phyloP scores from a whole-genome alignment of 495 filamentous ascomycete genomes.

The Eremomyces bilateralis region DNA sequence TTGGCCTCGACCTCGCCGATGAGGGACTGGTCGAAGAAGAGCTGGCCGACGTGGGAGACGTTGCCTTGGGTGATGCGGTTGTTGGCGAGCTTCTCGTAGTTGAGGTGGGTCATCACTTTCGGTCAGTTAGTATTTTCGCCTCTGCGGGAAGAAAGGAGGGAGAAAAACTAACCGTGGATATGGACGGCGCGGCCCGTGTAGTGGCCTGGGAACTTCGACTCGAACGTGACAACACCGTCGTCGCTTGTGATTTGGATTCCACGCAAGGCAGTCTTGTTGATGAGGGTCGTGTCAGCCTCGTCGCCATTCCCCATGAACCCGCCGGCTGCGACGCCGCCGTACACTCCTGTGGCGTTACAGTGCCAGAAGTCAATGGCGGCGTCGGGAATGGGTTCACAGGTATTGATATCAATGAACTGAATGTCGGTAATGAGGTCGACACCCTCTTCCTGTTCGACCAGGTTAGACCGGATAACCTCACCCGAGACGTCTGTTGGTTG shows the following conservation, averaged over 20 bases:
- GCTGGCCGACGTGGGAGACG: conserved; percentile 34
- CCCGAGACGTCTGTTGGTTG: conserved; percentile 6
- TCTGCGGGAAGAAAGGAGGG: background rate
- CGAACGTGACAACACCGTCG: conserved; percentile 34
- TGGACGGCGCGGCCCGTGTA: conserved; percentile 38
- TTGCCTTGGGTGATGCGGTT: conserved; percentile 26
- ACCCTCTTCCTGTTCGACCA: conserved; percentile 31
- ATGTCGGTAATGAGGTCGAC: conserved; percentile 34
- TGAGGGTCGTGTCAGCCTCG: conserved; percentile 17
- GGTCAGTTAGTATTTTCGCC: background rate
- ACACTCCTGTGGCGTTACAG: conserved; percentile 35
- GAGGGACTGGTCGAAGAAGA: conserved; percentile 41
- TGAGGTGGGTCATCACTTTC: conserved; percentile 2
- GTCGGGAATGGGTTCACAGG: conserved; percentile 29
- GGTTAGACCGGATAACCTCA: conserved; percentile 28
- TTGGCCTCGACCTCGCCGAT: conserved; percentile 30
- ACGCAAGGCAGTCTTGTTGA: conserved; percentile 27
- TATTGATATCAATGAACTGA: conserved; percentile 33
- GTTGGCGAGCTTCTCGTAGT: conserved; percentile 24
- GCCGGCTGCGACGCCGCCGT: conserved; percentile 18
- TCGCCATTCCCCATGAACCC: conserved; percentile 9
- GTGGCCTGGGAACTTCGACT: conserved; percentile 37
- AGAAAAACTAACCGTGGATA: conserved; percentile 19
- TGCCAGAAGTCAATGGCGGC: conserved; percentile 39
- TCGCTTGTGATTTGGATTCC: conserved; percentile 28